Evolutionary conservation across 257 asterid species (phyloP), one percentile per base, ranked within the genome.

Genomic region (Solanum ossicruentum): DNA sequence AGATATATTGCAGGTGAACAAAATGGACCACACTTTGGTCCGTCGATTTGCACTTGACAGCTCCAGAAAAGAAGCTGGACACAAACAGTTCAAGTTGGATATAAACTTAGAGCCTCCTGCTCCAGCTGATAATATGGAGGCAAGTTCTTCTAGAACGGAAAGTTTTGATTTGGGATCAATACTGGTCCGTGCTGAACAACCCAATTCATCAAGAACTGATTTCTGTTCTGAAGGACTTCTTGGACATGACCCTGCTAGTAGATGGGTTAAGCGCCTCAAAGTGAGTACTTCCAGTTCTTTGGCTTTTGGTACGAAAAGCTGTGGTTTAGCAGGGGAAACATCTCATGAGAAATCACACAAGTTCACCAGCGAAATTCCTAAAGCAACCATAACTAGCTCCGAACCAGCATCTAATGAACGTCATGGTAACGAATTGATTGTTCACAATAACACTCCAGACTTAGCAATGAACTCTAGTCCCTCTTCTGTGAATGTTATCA

Each of bases 231-330:
- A 85, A 13, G 82, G 65, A 84, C 83, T 84, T 70, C 78, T 70
- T 23, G 81, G 85, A 61, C 85, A 70, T 26, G 93, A 93, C 70
- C 94, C 96, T 39, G 82, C 91, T 54, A 58, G 84, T 84, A 88
- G 90, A 88, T 95, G 98, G 98, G 91, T 91, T 85, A 95, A 94
- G 85, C 98, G 98, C 82, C 92, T 95, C 52, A 94, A 91, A 86
- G 69, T 73, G 82, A 85, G 86, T 81, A 88, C 89, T 63, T 87
- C 93, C 36, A 82, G 83, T 77, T 84, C 93, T 71, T 83, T 83
- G 82, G 84, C 84, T 70, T 86, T n/a, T 58, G 93, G 95, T 52
- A 88, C 90, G 61, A 89, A 85, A 85, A 87, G 82, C 89, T 85
- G 90, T 5, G 86, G 75, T 84, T 28, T 78, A 79, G 83, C 52